Evolutionary conservation across 2,329 filamentous ascomycete genomes (phyloP).

Genomic region (Fusarium keratoplasticum): DNA sequence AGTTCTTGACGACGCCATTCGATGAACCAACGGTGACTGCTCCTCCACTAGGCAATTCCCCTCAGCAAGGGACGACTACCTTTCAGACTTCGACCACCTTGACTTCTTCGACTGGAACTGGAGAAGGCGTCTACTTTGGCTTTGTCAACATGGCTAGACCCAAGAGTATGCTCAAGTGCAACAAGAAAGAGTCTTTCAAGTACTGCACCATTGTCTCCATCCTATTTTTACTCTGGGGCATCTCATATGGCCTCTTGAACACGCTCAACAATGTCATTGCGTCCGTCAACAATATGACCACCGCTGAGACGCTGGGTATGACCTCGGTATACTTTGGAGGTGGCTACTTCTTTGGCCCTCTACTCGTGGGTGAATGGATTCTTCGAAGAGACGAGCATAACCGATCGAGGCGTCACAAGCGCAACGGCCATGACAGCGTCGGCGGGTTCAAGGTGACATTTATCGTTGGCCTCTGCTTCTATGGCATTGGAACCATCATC

Average conservation of each 20-base stretch:
- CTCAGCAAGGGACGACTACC: constrained; percentile 12
- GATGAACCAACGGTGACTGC: constrained; percentile 34
- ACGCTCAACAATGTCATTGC: constrained; percentile 81
- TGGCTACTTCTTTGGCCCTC: constrained; percentile 76
- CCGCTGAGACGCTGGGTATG: constrained; percentile 73
- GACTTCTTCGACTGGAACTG: constrained; percentile 48
- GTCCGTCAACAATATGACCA: constrained; percentile 68
- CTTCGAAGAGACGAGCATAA: constrained; percentile 75
- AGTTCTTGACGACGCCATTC: constrained; percentile 61
- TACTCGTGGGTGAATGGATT: constrained; percentile 77
- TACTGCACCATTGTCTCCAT: constrained; percentile 82
- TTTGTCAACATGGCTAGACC: constrained; percentile 78
- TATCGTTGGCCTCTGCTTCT: constrained; percentile 80
- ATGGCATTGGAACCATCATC: constrained; percentile 82
- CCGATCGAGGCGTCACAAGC: constrained; percentile 55
- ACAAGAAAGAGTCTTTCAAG: constrained; percentile 72
- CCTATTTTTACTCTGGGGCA: constrained; percentile 89
- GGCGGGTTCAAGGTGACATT: constrained; percentile 84
- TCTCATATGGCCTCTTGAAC: constrained; percentile 89
- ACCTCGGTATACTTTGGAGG: constrained; percentile 78
- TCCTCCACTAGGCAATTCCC: constrained; percentile 11
- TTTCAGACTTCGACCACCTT: constrained; percentile 47
- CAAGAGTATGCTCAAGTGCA: constrained; percentile 77
- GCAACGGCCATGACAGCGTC: constrained; percentile 56
- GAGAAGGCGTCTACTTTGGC: constrained; percentile 73